phyloP scores from a whole-genome alignment of 108 stramenopile genomes.

The Schizochytrium sp. region DNA sequence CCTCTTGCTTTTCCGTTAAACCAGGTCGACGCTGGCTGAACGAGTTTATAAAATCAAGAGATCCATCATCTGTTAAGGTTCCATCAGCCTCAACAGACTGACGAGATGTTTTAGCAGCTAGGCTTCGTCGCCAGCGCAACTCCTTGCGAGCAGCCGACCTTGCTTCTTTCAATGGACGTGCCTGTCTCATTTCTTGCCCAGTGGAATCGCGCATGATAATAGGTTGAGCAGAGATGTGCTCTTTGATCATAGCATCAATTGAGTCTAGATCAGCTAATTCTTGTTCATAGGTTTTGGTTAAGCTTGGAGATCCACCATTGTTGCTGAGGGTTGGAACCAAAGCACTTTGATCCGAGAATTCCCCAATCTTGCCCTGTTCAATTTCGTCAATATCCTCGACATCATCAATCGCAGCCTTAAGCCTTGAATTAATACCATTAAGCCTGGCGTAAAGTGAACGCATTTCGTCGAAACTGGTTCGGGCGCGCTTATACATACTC shows the following conservation, averaged over 20 bases:
- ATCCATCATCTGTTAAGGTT: background rate
- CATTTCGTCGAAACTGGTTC: no score
- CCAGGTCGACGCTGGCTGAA: background rate
- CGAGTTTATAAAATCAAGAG: slow-evolving; percentile 11
- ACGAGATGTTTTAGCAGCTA: background rate
- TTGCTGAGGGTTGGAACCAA: no score
- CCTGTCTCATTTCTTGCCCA: background rate
- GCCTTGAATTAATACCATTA: no score
- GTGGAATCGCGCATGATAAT: background rate
- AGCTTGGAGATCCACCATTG: background rate
- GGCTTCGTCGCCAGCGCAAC: slow-evolving; percentile 44
- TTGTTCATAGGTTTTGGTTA: background rate
- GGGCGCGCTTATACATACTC: no score
- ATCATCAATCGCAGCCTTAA: no score
- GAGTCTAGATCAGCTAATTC: background rate
- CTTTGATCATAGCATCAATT: background rate
- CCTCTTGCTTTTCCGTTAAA: background rate
- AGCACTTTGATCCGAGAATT: no score
- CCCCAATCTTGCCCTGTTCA: no score
- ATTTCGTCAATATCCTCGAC: no score
- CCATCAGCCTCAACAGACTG: slow-evolving; percentile 36
- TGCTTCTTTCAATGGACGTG: background rate
- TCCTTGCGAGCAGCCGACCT: slow-evolving; percentile 8
- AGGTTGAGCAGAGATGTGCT: background rate
- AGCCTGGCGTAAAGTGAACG: no score